Evolutionary conservation across 352 stramenopile genomes (phyloP), one percentile per base, ranked within the genome.

Genomic region (Phytophthora cryptogea): DNA sequence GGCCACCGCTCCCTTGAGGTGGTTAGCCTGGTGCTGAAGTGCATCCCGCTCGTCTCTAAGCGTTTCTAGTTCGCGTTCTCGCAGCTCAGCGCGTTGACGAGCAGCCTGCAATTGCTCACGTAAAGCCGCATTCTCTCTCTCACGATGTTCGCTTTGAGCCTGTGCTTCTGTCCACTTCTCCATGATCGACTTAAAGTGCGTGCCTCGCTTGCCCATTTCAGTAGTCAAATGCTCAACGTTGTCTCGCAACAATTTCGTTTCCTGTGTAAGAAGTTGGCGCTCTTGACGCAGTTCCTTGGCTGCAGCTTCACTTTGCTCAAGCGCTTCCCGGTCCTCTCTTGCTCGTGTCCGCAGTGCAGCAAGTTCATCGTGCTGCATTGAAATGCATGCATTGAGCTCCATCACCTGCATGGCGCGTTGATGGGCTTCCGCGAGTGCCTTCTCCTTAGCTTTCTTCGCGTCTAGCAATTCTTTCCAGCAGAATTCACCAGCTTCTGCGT

Each of bases 291-390:
- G 42, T 16, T 85, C 76, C 46, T 85, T 81, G 16, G 52, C 53
- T 14, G 56, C 59, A 14, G 79, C 66, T 39, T 92, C 83, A 8
- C 68, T 70, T 28, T 81, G 54, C 17, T 76, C 53, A 0, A 79
- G 54, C 2, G 79, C 63, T 31, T 75, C 59, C 2, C 70, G 66
- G 2, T 76, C 60, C 45, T 89, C 74, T 17, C 60, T 48, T 23
- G 72, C 65, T 14, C 50, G 70, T 0, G 76, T 59, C 10, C 76
- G 78, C 20, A 92, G 59, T 13, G 74, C 73, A 39, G 75, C 69
- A 16, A 89, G 53, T 60, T 92, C 83, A 47, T 92, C 83, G 42
- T 89, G 74, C 54, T 89, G 78, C 83, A 90, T 92, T 17, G 83
- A 89, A 36, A 90, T 76, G 28, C 74, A 86, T 0, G 83, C 83